Conservation (phyloP, 176 grass and related monocot genomes). For the Raddia guianensis region DNA sequence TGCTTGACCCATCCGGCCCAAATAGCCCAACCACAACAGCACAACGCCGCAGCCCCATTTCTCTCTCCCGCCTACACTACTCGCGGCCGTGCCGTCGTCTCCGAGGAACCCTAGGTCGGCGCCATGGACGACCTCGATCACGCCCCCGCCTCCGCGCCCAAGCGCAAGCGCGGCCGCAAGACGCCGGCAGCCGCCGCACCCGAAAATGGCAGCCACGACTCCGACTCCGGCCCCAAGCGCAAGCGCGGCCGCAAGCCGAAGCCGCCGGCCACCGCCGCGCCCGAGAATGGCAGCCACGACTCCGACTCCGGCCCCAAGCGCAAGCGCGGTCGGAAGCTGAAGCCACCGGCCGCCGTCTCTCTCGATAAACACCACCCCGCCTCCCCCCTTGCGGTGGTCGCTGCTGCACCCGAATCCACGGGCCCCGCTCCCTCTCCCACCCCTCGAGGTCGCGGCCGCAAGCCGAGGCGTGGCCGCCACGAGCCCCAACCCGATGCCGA, state of each 20-base stretch:
- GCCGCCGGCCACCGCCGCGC: neutral
- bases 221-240: conserved; percentile 39
- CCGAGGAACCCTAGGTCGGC: conserved; percentile 54
- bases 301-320: conserved; percentile 38
- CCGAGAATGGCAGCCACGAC: neutral
- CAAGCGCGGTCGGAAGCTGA: conserved; percentile 56
- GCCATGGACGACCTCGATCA: conserved; percentile 49
- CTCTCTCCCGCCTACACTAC: neutral
- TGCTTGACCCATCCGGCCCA: neutral
- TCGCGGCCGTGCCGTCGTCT: neutral
- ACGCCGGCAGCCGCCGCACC: neutral
- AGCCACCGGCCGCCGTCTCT: conserved; percentile 26
- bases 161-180: neutral
- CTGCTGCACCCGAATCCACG: conserved; percentile 20
- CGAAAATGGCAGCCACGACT: neutral
- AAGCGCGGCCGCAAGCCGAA: conserved; percentile 54
- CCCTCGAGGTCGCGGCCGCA: conserved; percentile 21
- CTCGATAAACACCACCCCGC: conserved; percentile 32
- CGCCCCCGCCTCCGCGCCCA: conserved; percentile 4
- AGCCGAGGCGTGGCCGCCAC: conserved; percentile 43
- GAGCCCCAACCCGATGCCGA: conserved; percentile 40
- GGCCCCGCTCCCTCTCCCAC: conserved; percentile 32
- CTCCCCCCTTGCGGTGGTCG: conserved; percentile 22
- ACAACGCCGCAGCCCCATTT: neutral
- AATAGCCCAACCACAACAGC: neutral